Evolutionary conservation across 441 rosid genomes (phyloP), one percentile per base, ranked within the genome.

Genomic region (Sinapis alba): DNA sequence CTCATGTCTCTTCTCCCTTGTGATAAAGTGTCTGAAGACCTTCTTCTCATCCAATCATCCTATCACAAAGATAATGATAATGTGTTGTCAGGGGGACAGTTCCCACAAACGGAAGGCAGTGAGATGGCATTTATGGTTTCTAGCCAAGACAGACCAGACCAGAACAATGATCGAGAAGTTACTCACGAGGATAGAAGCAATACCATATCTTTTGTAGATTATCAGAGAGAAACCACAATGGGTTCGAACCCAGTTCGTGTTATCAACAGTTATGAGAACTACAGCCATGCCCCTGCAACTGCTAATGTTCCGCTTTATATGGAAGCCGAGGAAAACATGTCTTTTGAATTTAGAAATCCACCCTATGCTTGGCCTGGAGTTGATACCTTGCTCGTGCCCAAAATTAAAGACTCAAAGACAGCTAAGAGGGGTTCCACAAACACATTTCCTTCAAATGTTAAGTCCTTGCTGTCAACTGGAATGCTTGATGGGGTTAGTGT

Each of bases 401-500:
- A 72, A 77, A 84, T 75, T 47, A 69, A 74, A 60, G 88, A 82
- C 23, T 56, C 76, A 20, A 90, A 90, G 80, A n/a, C 81, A 51
- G 74, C 82, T 41, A 88, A 72, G 83, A 88, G 82, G 76, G 86
- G 72, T 54, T 82, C 86, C 18, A 84, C 89, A 34, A 88, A 86
- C 81, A 84, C 88, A 77, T 90, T 90, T 63, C 95, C 95, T 65
- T 82, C 92, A 69, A 90, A 90, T 72, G 91, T 90, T 23, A 90
- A 87, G 82, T 86, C 89, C 63, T 82, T 90, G 81, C 67, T 90
- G 59, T 73, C 78, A 69, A 78, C 81, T 19, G 78, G 78, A 57
- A 86, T 86, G 85, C 86, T 86, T 74, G 95, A 88, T 71, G 95
- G 91, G 58, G 87, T 90, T 45, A 81, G 82, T 57, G 95, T 90